phyloP scores from a whole-genome alignment of 495 filamentous ascomycete species.

The Halenospora varia region DNA sequence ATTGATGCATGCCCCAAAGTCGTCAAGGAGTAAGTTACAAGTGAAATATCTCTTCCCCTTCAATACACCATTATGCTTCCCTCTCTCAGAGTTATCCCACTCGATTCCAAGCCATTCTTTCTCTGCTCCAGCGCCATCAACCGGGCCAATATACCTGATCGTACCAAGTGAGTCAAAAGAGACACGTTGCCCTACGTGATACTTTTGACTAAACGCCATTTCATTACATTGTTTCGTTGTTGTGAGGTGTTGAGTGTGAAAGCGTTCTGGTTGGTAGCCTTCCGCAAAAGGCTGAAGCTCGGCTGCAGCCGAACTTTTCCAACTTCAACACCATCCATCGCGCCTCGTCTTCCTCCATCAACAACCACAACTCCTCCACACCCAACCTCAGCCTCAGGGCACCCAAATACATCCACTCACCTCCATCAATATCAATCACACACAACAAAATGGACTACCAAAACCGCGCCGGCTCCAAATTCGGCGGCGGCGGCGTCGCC shows the following conservation, averaged over 20 bases:
- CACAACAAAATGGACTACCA: constrained; percentile 56
- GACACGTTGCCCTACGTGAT: constrained; percentile 62
- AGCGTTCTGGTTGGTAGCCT: constrained; percentile 6
- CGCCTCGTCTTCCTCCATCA: too few relatives aligned
- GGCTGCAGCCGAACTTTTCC: constrained; percentile 8
- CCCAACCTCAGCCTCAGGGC: not conserved
- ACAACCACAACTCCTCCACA: not conserved
- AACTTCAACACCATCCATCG: not conserved
- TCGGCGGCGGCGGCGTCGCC: constrained; percentile 95
- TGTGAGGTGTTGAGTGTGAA: not conserved
- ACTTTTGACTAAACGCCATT: constrained; percentile 8
- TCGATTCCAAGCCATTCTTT: constrained; percentile 93
- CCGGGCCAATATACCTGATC: constrained; percentile 73
- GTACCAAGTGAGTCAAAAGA: constrained; percentile 79
- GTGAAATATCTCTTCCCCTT: constrained; percentile 76
- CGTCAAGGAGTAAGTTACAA: too few relatives aligned
- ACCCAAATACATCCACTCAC: too few relatives aligned
- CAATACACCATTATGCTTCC: constrained; percentile 86
- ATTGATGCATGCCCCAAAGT: too few relatives aligned
- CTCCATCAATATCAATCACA: constrained; percentile 2
- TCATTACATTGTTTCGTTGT: not conserved
- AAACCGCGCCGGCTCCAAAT: constrained; percentile 96
- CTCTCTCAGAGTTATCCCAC: constrained; percentile 84
- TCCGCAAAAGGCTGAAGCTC: constrained; percentile 20
- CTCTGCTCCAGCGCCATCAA: constrained; percentile 58